These are phyloP conservation scores for Candida loeiensis DNA, from an alignment of 805 yeast genomes.

Conservation along the genomic window DNA sequence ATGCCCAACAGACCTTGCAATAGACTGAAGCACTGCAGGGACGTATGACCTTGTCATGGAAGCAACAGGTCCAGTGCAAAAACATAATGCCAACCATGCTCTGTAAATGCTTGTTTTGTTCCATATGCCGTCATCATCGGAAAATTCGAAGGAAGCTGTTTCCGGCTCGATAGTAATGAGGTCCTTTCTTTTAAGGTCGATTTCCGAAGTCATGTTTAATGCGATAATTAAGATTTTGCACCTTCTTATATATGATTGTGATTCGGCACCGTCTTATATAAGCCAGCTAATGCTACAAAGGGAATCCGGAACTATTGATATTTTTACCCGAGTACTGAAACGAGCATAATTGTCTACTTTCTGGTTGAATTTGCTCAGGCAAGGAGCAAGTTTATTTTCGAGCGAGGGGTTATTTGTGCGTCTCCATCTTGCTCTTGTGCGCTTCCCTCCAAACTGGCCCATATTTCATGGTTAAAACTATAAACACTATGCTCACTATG, in stretches of 20 bases:
- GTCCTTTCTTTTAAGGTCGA: too few relatives aligned
- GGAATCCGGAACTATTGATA: too few relatives aligned
- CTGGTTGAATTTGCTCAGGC: neutral
- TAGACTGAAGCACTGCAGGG: conserved; percentile 39
- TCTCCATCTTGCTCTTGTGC: neutral
- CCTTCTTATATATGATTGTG: too few relatives aligned
- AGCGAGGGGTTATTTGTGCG: too few relatives aligned
- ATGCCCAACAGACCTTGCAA: conserved; percentile 29
- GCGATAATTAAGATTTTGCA: too few relatives aligned
- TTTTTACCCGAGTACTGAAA: too few relatives aligned
- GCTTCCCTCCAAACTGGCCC: conserved; percentile 26
- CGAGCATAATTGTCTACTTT: too few relatives aligned
- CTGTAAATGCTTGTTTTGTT: conserved; percentile 18
- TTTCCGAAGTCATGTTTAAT: too few relatives aligned
- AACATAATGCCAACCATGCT: conserved; percentile 38
- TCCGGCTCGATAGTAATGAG: too few relatives aligned
- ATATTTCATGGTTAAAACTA: conserved; percentile 16
- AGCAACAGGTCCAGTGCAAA: conserved; percentile 41
- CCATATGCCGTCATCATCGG: conserved; percentile 15
- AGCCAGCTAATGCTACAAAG: too few relatives aligned
- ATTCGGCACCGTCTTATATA: too few relatives aligned
- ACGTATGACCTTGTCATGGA: conserved; percentile 40
- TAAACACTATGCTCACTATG: conserved; percentile 15
- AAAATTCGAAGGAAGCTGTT: too few relatives aligned
- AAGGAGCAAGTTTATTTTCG: neutral